Conservation (phyloP, 2,329 filamentous ascomycete genomes). For the Beauveria australis region DNA sequence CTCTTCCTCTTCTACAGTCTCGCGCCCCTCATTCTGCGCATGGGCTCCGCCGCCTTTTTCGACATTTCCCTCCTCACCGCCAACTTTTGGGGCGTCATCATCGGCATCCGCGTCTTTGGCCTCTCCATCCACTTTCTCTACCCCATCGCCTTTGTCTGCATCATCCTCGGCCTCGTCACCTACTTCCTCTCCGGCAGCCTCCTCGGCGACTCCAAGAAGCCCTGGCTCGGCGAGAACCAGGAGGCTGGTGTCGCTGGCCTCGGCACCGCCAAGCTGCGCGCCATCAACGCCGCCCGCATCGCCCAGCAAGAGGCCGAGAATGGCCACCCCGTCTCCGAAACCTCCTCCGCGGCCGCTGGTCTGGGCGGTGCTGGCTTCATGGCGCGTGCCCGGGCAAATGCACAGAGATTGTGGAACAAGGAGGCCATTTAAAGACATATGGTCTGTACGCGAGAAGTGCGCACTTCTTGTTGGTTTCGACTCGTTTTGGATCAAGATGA, state of each 20-base stretch:
- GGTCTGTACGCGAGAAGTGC: background rate
- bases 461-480: background rate
- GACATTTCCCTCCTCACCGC: constrained; percentile 90
- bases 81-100: constrained; percentile 95
- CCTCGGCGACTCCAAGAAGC: constrained; percentile 84
- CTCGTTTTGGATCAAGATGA: background rate
- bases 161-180: constrained; percentile 74
- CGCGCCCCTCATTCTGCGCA: constrained; percentile 79
- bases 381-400: background rate
- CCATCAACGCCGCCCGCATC: constrained; percentile 48
- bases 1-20: constrained; percentile 80
- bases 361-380: background rate
- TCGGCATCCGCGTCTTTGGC: constrained; percentile 81
- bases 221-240: constrained; percentile 86
- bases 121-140: constrained; percentile 81
- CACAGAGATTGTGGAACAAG: constrained; percentile 1
- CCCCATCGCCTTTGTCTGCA: constrained; percentile 89
- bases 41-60: constrained; percentile 89
- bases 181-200: constrained; percentile 82
- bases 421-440: background rate
- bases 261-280: constrained; percentile 77
- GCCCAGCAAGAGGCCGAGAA: constrained; percentile 25
- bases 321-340: constrained; percentile 4
- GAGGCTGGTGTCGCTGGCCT: constrained; percentile 70
- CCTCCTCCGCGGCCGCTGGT: background rate